Percentiles rank a stretch among this genome's conserved stretches.
Evolutionary conservation across 2,329 filamentous ascomycete species (phyloP).

Genomic region (Tetracladium maxilliforme): DNA sequence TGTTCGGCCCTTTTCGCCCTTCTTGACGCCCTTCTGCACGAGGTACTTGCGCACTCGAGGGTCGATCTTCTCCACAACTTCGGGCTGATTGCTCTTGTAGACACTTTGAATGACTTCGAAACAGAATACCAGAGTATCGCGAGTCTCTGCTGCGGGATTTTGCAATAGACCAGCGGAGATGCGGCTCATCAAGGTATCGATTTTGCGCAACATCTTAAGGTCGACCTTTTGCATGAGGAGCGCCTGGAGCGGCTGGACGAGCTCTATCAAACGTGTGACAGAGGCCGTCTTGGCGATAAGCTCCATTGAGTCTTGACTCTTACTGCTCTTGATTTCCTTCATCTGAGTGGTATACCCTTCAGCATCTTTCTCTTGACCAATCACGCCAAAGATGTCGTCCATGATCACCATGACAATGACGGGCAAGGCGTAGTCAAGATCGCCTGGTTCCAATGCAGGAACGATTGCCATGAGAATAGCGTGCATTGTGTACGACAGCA

Average conservation of each 20-base stretch:
- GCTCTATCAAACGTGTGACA: constrained; percentile 54
- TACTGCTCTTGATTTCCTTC: constrained; percentile 96
- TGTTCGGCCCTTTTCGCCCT: constrained; percentile 55
- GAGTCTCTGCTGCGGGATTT: constrained; percentile 64
- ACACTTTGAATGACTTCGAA: constrained; percentile 87
- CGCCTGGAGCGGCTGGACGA: constrained; percentile 65
- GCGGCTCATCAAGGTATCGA: constrained; percentile 75
- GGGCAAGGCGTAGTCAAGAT: constrained; percentile 75
- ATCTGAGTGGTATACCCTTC: constrained; percentile 90
- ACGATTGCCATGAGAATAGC: constrained; percentile 68
- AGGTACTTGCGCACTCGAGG: constrained; percentile 59
- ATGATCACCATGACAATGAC: constrained; percentile 75
- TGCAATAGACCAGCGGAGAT: constrained; percentile 72
- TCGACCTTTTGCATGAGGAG: constrained; percentile 76
- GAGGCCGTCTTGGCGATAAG: constrained; percentile 74
- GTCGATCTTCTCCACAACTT: constrained; percentile 39
- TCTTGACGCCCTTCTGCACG: constrained; percentile 65
- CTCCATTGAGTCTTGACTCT: constrained; percentile 96
- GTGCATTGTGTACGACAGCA: constrained; percentile 89
- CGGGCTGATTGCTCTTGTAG: constrained; percentile 47
- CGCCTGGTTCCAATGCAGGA: constrained; percentile 62
- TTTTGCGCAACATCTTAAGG: constrained; percentile 70
- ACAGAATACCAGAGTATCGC: constrained; percentile 82
- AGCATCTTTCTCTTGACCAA: constrained; percentile 91
- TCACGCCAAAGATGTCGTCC: constrained; percentile 91